Evolutionary conservation across 371 early-diverging fungal species (phyloP).

Genomic region (Mortierella sp.): DNA sequence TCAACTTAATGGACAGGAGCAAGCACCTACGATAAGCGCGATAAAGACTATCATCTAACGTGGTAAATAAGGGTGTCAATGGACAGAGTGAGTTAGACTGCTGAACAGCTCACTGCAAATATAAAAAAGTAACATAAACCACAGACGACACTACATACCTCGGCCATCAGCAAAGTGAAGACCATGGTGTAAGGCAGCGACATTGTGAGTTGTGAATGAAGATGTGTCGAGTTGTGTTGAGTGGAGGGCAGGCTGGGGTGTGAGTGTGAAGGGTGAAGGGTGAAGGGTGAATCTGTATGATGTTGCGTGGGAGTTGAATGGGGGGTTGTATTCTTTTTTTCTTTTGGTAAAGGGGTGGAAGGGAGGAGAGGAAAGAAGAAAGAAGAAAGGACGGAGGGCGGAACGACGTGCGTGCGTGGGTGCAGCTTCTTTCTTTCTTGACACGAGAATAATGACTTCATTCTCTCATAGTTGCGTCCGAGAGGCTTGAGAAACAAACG

Average conservation of each 20-base stretch:
- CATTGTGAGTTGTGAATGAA: slow-evolving; percentile 34
- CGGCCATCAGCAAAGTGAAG: slow-evolving; percentile 63
- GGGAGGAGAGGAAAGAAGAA: background rate
- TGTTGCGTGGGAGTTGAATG: background rate
- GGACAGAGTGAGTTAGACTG: slow-evolving; percentile 14
- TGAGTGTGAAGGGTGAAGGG: too few species aligned
- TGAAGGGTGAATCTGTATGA: background rate
- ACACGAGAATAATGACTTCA: background rate
- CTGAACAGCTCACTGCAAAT: background rate
- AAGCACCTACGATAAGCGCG: slow-evolving; percentile 43
- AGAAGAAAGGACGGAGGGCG: background rate
- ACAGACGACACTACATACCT: slow-evolving; percentile 48
- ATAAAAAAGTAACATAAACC: background rate
- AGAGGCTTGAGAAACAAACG: too few species aligned
- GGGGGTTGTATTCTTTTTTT: background rate
- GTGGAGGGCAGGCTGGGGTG: background rate
- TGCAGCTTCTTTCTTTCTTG: background rate
- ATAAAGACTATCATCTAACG: slow-evolving; percentile 56
- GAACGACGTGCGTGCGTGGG: too few species aligned
- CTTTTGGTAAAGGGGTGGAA: background rate
- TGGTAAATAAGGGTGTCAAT: background rate
- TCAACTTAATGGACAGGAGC: background rate
- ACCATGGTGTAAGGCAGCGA: slow-evolving; percentile 66
- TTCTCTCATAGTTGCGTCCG: too few species aligned
- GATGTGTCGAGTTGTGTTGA: too few species aligned